A percentile compares a stretch with the other conserved stretches of the same genome.
These are phyloP conservation scores for Metschnikowia arizonensis DNA, from an alignment of 805 yeast species.

Conservation along the genomic window DNA sequence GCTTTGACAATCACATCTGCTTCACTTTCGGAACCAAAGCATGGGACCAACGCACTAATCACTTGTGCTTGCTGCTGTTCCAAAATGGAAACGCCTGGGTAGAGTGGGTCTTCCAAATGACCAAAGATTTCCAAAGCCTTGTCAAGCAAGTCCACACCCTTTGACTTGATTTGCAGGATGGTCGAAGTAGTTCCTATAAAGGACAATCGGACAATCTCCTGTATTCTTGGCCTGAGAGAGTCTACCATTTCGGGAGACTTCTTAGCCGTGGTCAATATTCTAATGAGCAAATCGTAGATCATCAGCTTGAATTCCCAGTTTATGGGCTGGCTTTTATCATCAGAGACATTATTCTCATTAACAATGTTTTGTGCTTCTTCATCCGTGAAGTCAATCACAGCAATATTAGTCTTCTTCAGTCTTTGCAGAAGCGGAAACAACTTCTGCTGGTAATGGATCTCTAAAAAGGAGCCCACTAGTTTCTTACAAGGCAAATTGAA, in stretches of 20 bases:
- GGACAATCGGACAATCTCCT: conserved; percentile 71
- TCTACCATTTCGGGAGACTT: conserved; percentile 36
- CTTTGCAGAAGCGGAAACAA: conserved; percentile 40
- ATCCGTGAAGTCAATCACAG: conserved; percentile 32
- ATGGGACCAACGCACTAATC: conserved; percentile 82
- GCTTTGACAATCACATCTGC: conserved; percentile 74
- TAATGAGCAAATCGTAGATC: conserved; percentile 44
- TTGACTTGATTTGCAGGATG: conserved; percentile 51
- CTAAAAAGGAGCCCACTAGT: conserved; percentile 39
- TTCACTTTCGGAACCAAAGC: conserved; percentile 70
- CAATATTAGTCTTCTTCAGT: conserved; percentile 29
- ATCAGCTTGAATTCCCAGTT: conserved; percentile 53
- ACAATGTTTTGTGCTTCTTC: conserved; percentile 42
- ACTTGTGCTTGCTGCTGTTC: conserved; percentile 96
- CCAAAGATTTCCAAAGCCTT: conserved; percentile 59
- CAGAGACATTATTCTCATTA: conserved; percentile 27
- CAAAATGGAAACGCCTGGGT: conserved; percentile 63
- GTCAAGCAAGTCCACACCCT: conserved; percentile 66
- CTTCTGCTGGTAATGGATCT: conserved; percentile 36
- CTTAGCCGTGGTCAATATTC: conserved; percentile 38
- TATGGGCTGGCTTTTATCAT: conserved; percentile 51
- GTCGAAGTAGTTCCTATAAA: conserved; percentile 78
- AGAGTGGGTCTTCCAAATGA: conserved; percentile 62
- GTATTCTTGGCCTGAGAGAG: conserved; percentile 42
- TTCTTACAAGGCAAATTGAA: conserved; percentile 43